These are phyloP conservation scores for Serpula lacrymans DNA, from an alignment of 768 basidiomycete species.

Conservation along the genomic window DNA sequence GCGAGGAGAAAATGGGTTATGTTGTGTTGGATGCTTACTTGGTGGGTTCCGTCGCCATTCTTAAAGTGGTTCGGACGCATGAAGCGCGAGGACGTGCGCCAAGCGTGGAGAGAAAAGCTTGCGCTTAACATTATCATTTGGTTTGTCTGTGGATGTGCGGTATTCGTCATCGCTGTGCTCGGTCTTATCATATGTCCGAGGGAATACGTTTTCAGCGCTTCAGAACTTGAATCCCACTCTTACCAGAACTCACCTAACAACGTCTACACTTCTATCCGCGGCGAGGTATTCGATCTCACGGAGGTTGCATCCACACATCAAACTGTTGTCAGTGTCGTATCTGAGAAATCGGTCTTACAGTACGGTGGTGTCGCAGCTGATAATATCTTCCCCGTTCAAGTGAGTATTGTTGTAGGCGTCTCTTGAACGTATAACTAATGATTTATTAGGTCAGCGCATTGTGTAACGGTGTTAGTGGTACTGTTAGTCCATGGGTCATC, in stretches of 20 bases:
- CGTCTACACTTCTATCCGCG: slow-evolving; percentile 80
- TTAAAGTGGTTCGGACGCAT: slow-evolving; percentile 78
- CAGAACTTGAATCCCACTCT: slow-evolving; percentile 76
- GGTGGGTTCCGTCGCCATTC: slow-evolving; percentile 78
- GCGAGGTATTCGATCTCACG: slow-evolving; percentile 92
- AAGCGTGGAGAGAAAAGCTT: slow-evolving; percentile 97
- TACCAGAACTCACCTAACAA: slow-evolving; percentile 60
- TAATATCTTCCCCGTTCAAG: slow-evolving; percentile 91
- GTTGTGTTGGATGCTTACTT: slow-evolving; percentile 87
- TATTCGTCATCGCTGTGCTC: slow-evolving; percentile 91
- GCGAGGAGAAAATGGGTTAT: slow-evolving; percentile 85
- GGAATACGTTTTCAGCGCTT: slow-evolving; percentile 82
- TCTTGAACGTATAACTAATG: not conserved
- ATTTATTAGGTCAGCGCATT: slow-evolving; percentile 75
- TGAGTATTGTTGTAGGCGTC: slow-evolving; percentile 24
- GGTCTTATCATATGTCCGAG: slow-evolving; percentile 91
- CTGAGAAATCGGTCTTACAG: slow-evolving; percentile 67
- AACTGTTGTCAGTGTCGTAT: slow-evolving; percentile 68
- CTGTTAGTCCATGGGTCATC: slow-evolving; percentile 79
- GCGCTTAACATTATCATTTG: slow-evolving; percentile 95
- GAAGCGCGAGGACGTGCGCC: slow-evolving; percentile 91
- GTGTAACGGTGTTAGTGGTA: slow-evolving; percentile 81
- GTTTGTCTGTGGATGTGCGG: slow-evolving; percentile 83
- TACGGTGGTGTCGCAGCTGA: slow-evolving; percentile 81
- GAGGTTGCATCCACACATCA: slow-evolving; percentile 62